Percentiles rank a stretch among this genome's conserved stretches.
These are phyloP conservation scores for Brassica napus DNA, from an alignment of 345 rosid genomes.

Conservation along the genomic window Da-Ae NC_063444.1:4414501-4415000, in stretches of 20 bases:
- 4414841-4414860: not conserved
- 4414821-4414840: not conserved
- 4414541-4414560: no score
- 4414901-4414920: not conserved
- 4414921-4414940: conserved; percentile 9
- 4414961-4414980: not conserved
- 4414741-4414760: not conserved
- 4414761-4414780: not conserved
- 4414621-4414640: no score
- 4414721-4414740: not conserved
- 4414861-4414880: not conserved
- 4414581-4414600: no score
- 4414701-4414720: no score
- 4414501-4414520: no score
- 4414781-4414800: not conserved
- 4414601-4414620: no score
- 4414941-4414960: not conserved
- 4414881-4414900: not conserved
- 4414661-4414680: no score
- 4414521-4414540: no score
- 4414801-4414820: not conserved
- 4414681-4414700: no score
- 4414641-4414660: no score
- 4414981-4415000: not conserved
- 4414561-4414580: no score